Evolutionary conservation across 768 basidiomycete species (phyloP), one percentile per base, ranked within the genome.

Genomic region (Terana coerulea): DNA sequence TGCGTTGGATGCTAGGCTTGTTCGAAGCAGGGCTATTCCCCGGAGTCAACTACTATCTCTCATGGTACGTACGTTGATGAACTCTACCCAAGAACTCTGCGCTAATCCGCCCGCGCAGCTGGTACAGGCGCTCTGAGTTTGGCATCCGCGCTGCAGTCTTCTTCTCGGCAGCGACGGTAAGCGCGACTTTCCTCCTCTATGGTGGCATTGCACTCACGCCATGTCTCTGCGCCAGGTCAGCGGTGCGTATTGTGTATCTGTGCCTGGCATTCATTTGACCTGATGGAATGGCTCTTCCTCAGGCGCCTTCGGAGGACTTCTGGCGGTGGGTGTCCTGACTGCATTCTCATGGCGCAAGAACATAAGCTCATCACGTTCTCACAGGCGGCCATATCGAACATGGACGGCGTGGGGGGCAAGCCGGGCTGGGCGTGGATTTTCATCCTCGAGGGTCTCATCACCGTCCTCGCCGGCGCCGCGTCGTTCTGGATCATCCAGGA

Each of bases 401-500:
- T 89, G 85, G 72, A 78, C 22, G 86, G 87, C 6, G 57, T 86
- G 26, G 87, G 79, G 6, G 83, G 83, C 9, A 86, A 82, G 60
- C 73, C 83, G 12, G 83, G 64, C 3, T 77, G 76, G 75, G 72
- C 85, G 21, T 88, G 85, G 86, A 86, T 88, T 61, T 86, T 89
- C 76, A 86, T 88, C 49, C 54, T 88, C 11, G 84, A 88, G 61
- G 88, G 87, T 17, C 67, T 89, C 30, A 70, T 69, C 12, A 89
- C 88, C 1, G 73, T 89, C 22, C 14, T 88, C n/a, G 85, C 83
- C 5, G 86, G 84, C 8, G 63, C 64, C 21, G 64, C 72, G 9
- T 88, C 86, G 1, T 90, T 82, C 70, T 91, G 78, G 76, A 80
- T 91, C 61, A 80, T 91, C 52, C 82, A 88, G 59, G 89, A 91